phyloP scores from a whole-genome alignment of 441 rosid species.

The Corymbia citriodora region DNA sequence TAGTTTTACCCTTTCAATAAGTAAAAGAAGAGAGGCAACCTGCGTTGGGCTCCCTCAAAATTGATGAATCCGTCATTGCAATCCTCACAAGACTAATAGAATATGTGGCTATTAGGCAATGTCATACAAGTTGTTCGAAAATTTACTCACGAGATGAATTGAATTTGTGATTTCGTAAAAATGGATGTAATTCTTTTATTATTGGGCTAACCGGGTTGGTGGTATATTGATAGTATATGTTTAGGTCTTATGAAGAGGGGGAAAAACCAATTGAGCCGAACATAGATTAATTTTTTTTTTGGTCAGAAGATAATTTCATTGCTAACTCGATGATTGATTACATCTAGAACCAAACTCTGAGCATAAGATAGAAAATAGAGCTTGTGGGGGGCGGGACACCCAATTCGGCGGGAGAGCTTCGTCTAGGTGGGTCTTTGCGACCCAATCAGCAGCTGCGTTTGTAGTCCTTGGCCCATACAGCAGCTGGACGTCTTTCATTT shows the following conservation, averaged over 20 bases:
- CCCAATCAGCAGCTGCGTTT: no score
- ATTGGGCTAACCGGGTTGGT: background rate
- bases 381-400: no score
- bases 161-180: background rate
- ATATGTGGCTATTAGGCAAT: accelerated
- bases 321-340: no score
- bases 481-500: no score
- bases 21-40: background rate
- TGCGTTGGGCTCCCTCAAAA: background rate
- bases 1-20: background rate
- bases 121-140: accelerated
- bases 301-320: no score
- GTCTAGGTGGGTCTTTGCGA: no score
- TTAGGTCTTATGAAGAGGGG: background rate
- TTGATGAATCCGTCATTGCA: accelerated
- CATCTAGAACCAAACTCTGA: no score
- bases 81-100: accelerated
- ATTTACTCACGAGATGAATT: background rate
- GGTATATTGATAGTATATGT: background rate
- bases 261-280: background rate
- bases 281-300: background rate
- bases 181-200: background rate
- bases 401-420: no score
- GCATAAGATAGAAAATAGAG: no score
- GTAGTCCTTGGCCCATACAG: no score